Conservation (phyloP, 495 filamentous ascomycete species). For the Amniculicola lignicola region DNA sequence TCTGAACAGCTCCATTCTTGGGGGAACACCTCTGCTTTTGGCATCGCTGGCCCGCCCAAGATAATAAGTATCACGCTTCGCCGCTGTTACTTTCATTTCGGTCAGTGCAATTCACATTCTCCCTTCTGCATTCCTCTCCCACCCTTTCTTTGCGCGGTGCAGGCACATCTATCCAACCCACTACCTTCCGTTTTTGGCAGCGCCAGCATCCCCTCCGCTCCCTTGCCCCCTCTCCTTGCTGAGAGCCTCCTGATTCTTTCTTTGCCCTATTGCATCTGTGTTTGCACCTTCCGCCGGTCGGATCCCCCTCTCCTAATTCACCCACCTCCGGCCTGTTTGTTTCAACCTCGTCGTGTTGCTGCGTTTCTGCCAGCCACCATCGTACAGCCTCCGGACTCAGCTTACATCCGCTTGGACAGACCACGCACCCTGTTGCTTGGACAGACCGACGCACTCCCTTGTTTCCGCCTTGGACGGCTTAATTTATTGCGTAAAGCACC, state of each 20-base stretch:
- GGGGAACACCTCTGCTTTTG: neutral
- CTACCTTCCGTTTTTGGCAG: constrained; percentile 20
- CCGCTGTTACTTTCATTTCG: constrained; percentile 11
- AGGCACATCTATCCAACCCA: constrained; percentile 6
- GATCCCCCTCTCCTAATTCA: constrained; percentile 20
- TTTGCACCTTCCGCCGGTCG: constrained; percentile 31
- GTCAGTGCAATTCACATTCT: constrained; percentile 29
- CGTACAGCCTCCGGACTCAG: constrained; percentile 28
- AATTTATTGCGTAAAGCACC: constrained; percentile 14
- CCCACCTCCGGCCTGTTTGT: constrained; percentile 9
- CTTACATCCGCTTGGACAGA: constrained; percentile 24
- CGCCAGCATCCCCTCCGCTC: constrained; percentile 16
- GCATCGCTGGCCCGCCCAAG: constrained; percentile 10
- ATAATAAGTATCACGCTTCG: constrained; percentile 31
- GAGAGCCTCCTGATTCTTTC: constrained; percentile 4
- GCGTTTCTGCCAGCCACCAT: constrained; percentile 9
- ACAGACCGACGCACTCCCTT: too few species aligned
- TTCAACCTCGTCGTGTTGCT: constrained; percentile 23
- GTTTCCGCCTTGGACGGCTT: constrained; percentile 32
- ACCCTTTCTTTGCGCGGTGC: constrained; percentile 5
- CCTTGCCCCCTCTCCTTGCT: constrained; percentile 23
- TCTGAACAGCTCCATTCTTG: neutral
- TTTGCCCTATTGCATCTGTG: constrained; percentile 1
- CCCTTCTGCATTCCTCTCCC: constrained; percentile 6
- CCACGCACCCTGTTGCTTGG: constrained; percentile 16